Evolutionary conservation across 768 basidiomycete species (phyloP).

Genomic region (Leccinellum rugosiceps): DNA sequence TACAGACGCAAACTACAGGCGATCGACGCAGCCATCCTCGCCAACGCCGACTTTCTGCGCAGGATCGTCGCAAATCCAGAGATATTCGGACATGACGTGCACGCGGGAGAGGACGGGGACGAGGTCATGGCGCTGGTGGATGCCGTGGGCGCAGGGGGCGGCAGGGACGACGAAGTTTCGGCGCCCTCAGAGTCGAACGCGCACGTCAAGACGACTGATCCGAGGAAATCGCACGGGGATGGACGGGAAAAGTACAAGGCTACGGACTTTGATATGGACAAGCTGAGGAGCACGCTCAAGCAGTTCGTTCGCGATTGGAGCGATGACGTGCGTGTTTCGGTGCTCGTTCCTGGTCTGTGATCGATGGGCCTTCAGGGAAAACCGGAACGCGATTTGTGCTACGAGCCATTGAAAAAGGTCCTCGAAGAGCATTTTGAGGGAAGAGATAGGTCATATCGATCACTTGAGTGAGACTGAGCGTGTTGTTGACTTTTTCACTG

Average conservation of each 20-base stretch:
- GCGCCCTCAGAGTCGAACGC: slow-evolving; percentile 23
- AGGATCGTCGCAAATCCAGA: slow-evolving; percentile 72
- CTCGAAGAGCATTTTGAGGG: slow-evolving; percentile 59
- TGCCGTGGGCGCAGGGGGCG: neutral
- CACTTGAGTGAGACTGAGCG: neutral
- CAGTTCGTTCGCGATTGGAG: slow-evolving; percentile 96
- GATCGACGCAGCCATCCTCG: slow-evolving; percentile 77
- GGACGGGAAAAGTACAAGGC: slow-evolving; percentile 40
- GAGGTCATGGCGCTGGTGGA: slow-evolving; percentile 17
- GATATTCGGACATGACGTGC: slow-evolving; percentile 64
- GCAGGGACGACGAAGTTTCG: neutral
- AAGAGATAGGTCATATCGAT: slow-evolving; percentile 41
- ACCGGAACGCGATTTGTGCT: slow-evolving; percentile 73
- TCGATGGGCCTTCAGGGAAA: slow-evolving; percentile 49
- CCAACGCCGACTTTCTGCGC: slow-evolving; percentile 75
- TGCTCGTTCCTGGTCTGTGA: neutral
- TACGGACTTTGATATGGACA: slow-evolving; percentile 82
- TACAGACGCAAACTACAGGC: slow-evolving; percentile 77
- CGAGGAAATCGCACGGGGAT: slow-evolving; percentile 1
- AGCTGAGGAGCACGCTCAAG: slow-evolving; percentile 86
- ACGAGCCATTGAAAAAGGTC: slow-evolving; percentile 77
- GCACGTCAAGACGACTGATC: slow-evolving; percentile 5
- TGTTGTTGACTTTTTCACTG: neutral
- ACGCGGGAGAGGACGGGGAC: slow-evolving; percentile 11
- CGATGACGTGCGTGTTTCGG: slow-evolving; percentile 51